phyloP scores from a whole-genome alignment of 306 rosid genomes.

The Glycyrrhiza uralensis region DNA sequence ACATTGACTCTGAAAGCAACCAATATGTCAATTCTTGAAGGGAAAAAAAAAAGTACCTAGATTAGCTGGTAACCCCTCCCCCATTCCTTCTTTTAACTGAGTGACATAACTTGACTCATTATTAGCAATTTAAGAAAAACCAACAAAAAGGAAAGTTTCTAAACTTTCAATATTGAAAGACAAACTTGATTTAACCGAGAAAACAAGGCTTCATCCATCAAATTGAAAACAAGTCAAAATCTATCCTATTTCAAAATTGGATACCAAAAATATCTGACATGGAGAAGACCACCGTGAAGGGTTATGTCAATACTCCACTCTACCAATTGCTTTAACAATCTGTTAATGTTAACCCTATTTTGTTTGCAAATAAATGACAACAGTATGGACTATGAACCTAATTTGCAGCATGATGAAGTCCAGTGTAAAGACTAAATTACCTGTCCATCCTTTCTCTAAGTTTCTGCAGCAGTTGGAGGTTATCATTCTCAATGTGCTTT shows the following conservation, averaged over 20 bases:
- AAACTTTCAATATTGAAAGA: neutral
- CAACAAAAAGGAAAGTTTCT: neutral
- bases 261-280: neutral
- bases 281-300: neutral
- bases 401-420: conserved; percentile 20
- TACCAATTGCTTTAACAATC: neutral
- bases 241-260: neutral
- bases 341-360: neutral
- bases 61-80: neutral
- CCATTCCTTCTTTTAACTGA: neutral
- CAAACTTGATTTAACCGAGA: neutral
- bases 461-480: conserved; percentile 43
- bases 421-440: conserved; percentile 24
- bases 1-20: conserved; percentile 45
- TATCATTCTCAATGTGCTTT: conserved; percentile 59
- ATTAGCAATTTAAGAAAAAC: neutral
- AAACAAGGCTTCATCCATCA: conserved; percentile 17
- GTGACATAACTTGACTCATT: neutral
- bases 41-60: neutral
- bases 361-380: neutral
- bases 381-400: neutral
- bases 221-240: conserved; percentile 13
- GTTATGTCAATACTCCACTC: neutral
- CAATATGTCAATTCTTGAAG: conserved; percentile 30
- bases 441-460: conserved; percentile 53